Percentiles rank a stretch among this genome's conserved stretches.
Evolutionary conservation across 345 rosid genomes (phyloP).

Genomic region (Gossypium anomalum): DNA sequence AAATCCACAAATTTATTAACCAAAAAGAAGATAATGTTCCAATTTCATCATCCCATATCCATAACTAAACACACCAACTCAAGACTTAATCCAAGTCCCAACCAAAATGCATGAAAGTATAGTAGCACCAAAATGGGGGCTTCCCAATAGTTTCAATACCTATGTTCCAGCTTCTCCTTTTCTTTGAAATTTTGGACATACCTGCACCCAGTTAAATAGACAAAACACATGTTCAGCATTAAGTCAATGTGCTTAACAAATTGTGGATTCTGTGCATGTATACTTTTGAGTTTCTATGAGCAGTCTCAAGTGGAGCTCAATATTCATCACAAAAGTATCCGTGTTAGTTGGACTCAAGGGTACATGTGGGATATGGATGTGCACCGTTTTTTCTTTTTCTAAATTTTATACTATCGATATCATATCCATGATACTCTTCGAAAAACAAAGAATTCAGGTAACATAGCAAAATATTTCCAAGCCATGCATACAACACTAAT

Average conservation of each 20-base stretch:
- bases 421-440: background rate
- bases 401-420: background rate
- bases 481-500: background rate
- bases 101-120: background rate
- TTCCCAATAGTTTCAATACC: conserved; percentile 26
- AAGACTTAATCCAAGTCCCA: background rate
- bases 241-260: background rate
- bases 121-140: no score
- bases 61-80: background rate
- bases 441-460: background rate
- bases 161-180: conserved; percentile 42
- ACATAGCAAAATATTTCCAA: background rate
- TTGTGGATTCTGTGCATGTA: background rate
- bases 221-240: background rate
- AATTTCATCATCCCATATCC: background rate
- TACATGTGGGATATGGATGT: background rate
- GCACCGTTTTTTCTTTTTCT: background rate
- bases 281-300: background rate
- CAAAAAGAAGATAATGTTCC: background rate
- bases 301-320: background rate
- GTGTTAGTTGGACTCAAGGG: background rate
- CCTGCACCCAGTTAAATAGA: conserved; percentile 23
- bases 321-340: background rate
- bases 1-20: background rate
- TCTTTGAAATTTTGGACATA: conserved; percentile 39